Evolutionary conservation across 2,329 filamentous ascomycete species (phyloP).

Genomic region (Lachnellula hyalina): DNA sequence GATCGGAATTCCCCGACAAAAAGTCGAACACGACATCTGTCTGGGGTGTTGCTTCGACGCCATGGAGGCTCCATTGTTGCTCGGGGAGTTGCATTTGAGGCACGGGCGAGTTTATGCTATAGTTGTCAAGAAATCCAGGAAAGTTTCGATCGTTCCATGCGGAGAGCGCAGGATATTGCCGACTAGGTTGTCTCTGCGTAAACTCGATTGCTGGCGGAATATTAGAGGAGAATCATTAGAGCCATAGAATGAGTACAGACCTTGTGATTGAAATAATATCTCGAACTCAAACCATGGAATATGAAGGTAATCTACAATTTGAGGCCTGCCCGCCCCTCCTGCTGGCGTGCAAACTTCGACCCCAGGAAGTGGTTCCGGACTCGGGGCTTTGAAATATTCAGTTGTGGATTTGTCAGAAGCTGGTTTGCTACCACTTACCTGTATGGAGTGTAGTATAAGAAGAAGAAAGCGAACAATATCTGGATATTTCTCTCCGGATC

Average conservation of each 20-base stretch:
- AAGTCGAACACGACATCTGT: conserved; percentile 2
- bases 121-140: conserved; percentile 3
- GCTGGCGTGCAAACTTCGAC: conserved; percentile 13
- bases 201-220: conserved; percentile 8
- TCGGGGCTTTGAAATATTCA: conserved; percentile 10
- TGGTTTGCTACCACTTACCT: conserved; percentile 4
- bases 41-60: conserved; percentile 4
- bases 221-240: conserved; percentile 4
- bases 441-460: conserved; percentile 1
- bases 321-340: background rate
- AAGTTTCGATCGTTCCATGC: background rate
- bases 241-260: conserved; percentile 6
- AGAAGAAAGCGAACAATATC: conserved; percentile 4
- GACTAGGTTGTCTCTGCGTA: background rate
- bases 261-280: conserved; percentile 4
- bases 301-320: conserved; percentile 14
- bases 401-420: background rate
- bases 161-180: background rate
- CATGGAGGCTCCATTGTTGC: conserved; percentile 6
- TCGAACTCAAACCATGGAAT: conserved; percentile 20
- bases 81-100: conserved; percentile 1
- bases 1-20: background rate
- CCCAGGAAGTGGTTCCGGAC: conserved; percentile 8
- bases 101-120: conserved; percentile 4
- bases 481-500: conserved; percentile 8